A percentile compares a stretch with the other conserved stretches of the same genome.
These are phyloP conservation scores for Funneliformis mosseae DNA, from an alignment of 192 early-diverging fungal genomes.

Conservation along the genomic window DNA sequence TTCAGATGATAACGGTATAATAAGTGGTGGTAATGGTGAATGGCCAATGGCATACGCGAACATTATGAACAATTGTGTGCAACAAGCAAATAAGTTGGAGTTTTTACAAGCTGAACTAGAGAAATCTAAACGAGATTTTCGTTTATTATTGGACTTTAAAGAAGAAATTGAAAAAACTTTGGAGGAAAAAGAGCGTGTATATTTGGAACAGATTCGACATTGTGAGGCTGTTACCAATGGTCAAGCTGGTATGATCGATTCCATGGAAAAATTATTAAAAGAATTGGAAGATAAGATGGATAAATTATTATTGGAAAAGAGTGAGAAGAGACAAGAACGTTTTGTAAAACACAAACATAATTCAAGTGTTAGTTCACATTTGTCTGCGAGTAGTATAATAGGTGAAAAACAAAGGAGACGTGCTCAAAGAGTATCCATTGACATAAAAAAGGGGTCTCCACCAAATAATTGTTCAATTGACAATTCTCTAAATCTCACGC, in stretches of 20 bases:
- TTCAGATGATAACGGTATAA: background rate
- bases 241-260: conserved; percentile 29
- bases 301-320: conserved; percentile 17
- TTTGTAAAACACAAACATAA: background rate
- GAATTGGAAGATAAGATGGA: conserved; percentile 31
- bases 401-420: background rate
- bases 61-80: conserved; percentile 29
- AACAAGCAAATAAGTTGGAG: conserved; percentile 25
- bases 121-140: conserved; percentile 26
- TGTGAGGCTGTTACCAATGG: conserved; percentile 14
- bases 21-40: background rate
- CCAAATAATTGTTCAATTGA: background rate
- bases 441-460: background rate
- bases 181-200: conserved; percentile 29
- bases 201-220: conserved; percentile 22
- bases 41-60: conserved; percentile 5
- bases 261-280: conserved; percentile 28
- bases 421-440: background rate
- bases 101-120: conserved; percentile 18
- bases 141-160: conserved; percentile 9
- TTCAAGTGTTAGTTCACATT: background rate
- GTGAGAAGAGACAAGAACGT: background rate
- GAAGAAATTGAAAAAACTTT: conserved; percentile 23
- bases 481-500: background rate
- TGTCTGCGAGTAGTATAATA: background rate